Percentiles rank a stretch among this genome's conserved stretches.
These are phyloP conservation scores for Cyberlindnera lachancei DNA, from an alignment of 805 yeast species.

Conservation along the genomic window DNA sequence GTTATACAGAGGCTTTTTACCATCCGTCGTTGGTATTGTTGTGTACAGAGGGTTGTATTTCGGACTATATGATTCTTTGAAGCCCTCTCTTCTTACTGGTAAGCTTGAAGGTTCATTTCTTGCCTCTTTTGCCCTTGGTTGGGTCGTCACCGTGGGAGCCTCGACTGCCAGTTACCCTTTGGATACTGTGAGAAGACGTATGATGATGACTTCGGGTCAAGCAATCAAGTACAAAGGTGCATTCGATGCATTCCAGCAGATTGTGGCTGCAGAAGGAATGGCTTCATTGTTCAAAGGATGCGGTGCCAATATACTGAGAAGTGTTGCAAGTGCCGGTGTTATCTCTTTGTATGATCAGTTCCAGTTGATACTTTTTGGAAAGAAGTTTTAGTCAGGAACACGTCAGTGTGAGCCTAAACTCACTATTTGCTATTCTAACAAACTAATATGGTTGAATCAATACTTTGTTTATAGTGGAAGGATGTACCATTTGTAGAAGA, in stretches of 20 bases:
- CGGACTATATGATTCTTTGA: constrained; percentile 89
- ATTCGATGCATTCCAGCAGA: constrained; percentile 76
- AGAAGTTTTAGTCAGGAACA: constrained; percentile 32
- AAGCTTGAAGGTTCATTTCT: constrained; percentile 84
- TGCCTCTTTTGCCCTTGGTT: constrained; percentile 90
- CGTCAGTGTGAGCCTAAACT: too few relatives aligned
- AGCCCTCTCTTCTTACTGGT: constrained; percentile 87
- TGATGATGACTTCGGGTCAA: constrained; percentile 99
- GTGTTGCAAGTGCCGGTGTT: constrained; percentile 98
- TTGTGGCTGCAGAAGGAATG: constrained; percentile 90
- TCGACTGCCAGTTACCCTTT: constrained; percentile 96
- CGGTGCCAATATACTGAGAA: constrained; percentile 97
- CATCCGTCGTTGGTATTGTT: constrained; percentile 89
- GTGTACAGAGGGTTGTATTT: constrained; percentile 97
- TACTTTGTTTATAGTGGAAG: too few relatives aligned
- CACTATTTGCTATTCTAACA: too few relatives aligned
- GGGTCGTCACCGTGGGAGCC: constrained; percentile 95
- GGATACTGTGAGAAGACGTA: constrained; percentile 96
- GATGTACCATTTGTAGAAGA: too few relatives aligned
- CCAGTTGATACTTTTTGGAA: constrained; percentile 85
- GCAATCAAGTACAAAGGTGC: constrained; percentile 93
- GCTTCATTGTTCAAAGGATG: constrained; percentile 90
- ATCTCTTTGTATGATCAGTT: constrained; percentile 92
- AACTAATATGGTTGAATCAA: too few relatives aligned
- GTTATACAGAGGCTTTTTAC: constrained; percentile 96